Evolutionary conservation across 2,329 filamentous ascomycete genomes (phyloP).

Genomic region (Zalaria obscura): DNA sequence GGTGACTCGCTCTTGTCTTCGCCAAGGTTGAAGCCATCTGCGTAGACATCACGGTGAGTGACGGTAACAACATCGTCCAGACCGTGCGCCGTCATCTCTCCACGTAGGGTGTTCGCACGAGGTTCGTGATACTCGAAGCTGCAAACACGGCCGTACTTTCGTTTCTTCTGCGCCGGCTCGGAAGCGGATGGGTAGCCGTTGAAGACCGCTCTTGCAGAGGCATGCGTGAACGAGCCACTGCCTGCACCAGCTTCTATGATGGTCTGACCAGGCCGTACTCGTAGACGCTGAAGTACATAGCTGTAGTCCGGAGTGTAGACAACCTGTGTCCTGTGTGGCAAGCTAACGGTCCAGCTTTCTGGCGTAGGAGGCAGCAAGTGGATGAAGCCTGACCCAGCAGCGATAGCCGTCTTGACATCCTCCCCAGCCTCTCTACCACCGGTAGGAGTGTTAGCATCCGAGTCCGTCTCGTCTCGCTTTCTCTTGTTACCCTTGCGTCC

Average conservation of each 20-base stretch:
- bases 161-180: constrained; percentile 13
- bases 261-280: constrained; percentile 55
- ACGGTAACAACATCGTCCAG: constrained; percentile 53
- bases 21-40: constrained; percentile 51
- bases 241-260: constrained; percentile 73
- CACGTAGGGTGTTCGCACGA: constrained; percentile 52
- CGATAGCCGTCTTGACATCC: constrained; percentile 34
- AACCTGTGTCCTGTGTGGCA: constrained; percentile 73
- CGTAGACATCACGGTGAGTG: constrained; percentile 68
- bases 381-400: constrained; percentile 54
- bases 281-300: constrained; percentile 64
- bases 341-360: constrained; percentile 66
- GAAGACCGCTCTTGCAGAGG: constrained; percentile 61
- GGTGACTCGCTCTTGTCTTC: constrained; percentile 23
- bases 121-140: constrained; percentile 73
- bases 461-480: constrained; percentile 36
- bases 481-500: constrained; percentile 42
- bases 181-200: constrained; percentile 44
- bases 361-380: constrained; percentile 68
- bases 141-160: constrained; percentile 51
- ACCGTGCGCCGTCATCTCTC: constrained; percentile 56
- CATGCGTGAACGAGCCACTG: constrained; percentile 74
- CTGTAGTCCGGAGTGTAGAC: constrained; percentile 82
- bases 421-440: constrained; percentile 16
- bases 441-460: constrained; percentile 3